Base-by-base conservation (phyloP, 345 rosid species). In the Arabidopsis arenosa region DNA sequence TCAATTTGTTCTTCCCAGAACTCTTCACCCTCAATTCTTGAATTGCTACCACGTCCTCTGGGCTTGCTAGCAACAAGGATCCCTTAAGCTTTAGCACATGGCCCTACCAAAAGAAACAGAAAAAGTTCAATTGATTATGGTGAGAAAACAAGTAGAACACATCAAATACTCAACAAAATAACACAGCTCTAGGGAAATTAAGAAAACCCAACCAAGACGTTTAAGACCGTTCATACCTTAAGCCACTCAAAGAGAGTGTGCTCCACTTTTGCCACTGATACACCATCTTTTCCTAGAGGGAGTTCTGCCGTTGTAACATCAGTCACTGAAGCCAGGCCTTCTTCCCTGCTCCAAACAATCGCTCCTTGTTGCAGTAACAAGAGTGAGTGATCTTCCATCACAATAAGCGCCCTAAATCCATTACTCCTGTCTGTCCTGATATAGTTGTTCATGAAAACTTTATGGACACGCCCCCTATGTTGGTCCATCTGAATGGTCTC, bases 321-420 rank as follows among this genome's bases (percentile, higher is more conserved):
- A 76, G 87, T 74, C 70, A 96, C 76, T 76, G 99, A 96, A 32
- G 98, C 98, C 67, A 96, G 87, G 70, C 88, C 89, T 73, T 96
- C 99, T 85, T 96, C 98, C 81, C 99, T 89, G 53, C 87, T 85
- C 99, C 99, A 96, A 61, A 96, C 99, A 77, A 89, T 82, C 79
- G 72, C 89, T 62, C 97, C 97, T 82, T 96, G 99, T 75, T 96
- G 99, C 72, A 93, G 80, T 76, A 96, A 83, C 76, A 91, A 82
- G 35, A 96, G 84, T 41, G 99, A 93, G 84, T 93, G 98, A 82
- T 96, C 98, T 86, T 96, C 99, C 99, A 96, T 89, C 70, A 93
- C 90, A 68, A 96, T 84, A 83, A 93, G 87, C n/a, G 87, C 97
- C 89, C 99, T 87, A 78, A 93, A 96, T 44, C 99, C 99, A 82